A percentile compares a stretch with the other conserved stretches of the same genome.
Evolutionary conservation across 164 flowering plant species (phyloP).

Genomic region (Stephania yunnanensis): DNA sequence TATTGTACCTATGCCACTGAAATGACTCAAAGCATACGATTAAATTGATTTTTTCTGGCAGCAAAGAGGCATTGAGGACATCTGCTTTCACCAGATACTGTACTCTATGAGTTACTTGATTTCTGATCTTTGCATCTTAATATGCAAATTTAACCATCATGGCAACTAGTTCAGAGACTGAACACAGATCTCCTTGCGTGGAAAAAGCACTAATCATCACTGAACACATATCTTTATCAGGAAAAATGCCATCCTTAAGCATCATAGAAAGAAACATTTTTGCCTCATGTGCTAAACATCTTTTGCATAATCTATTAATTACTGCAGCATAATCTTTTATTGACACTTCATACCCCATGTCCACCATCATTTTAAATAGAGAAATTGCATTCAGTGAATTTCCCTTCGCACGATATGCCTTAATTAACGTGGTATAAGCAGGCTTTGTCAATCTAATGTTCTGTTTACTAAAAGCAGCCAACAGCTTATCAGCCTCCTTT

Average conservation of each 20-base stretch:
- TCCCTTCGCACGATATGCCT: slow-evolving; percentile 76
- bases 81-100: neutral
- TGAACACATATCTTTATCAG: slow-evolving; percentile 45
- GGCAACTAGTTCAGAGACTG: slow-evolving; percentile 30
- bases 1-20: neutral
- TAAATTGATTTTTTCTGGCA: neutral
- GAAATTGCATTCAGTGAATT: slow-evolving; percentile 31
- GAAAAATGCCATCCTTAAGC: slow-evolving; percentile 39
- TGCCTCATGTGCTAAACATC: slow-evolving; percentile 36
- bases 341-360: slow-evolving; percentile 48
- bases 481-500: slow-evolving; percentile 39
- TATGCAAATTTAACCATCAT: slow-evolving; percentile 32
- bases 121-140: neutral
- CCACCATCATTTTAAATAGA: slow-evolving; percentile 49
- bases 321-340: slow-evolving; percentile 63
- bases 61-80: neutral
- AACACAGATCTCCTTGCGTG: slow-evolving; percentile 23
- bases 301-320: slow-evolving; percentile 72
- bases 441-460: slow-evolving; percentile 38
- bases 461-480: slow-evolving; percentile 27
- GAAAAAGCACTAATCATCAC: slow-evolving; percentile 33
- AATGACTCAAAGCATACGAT: neutral
- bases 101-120: neutral
- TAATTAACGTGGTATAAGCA: slow-evolving; percentile 58
- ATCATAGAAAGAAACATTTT: slow-evolving; percentile 45